phyloP scores from a whole-genome alignment of 2,329 filamentous ascomycete genomes.

The Botrytis hyacinthi region DNA sequence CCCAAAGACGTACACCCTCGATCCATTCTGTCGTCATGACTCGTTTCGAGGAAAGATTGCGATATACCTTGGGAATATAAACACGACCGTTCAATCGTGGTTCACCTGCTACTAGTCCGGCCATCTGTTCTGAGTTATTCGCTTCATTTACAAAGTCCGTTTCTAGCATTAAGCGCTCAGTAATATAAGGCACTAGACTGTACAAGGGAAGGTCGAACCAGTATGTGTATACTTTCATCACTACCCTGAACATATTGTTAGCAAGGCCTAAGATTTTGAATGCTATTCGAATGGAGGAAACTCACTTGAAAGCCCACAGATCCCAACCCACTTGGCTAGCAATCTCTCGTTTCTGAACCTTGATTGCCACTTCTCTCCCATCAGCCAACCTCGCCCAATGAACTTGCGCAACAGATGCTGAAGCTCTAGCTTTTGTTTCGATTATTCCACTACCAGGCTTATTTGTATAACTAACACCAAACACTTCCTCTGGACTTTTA shows the following conservation, averaged over 20 bases:
- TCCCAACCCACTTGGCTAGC: conserved; percentile 89
- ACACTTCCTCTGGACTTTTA: conserved; percentile 81
- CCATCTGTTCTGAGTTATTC: conserved; percentile 82
- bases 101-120: conserved; percentile 70
- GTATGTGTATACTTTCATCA: conserved; percentile 77
- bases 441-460: conserved; percentile 62
- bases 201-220: conserved; percentile 95
- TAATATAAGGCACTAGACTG: conserved; percentile 86
- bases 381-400: conserved; percentile 88
- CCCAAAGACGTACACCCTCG: conserved; percentile 89
- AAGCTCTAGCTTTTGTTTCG: conserved; percentile 67
- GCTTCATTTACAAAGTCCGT: conserved; percentile 95
- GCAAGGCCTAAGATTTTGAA: not conserved
- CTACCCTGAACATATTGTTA: conserved; percentile 53
- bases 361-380: conserved; percentile 89
- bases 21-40: conserved; percentile 98
- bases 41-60: conserved; percentile 76
- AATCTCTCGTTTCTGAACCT: conserved; percentile 96
- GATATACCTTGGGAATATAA: conserved; percentile 83
- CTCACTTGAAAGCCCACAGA: conserved; percentile 87
- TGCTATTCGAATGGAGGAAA: not conserved
- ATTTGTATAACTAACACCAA: conserved; percentile 79
- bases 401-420: conserved; percentile 90
- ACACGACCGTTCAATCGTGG: conserved; percentile 74
- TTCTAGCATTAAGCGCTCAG: conserved; percentile 85